Base-by-base conservation (phyloP, 1,139 yeast genomes). In the Blastobotrys malaysiensis region DNA sequence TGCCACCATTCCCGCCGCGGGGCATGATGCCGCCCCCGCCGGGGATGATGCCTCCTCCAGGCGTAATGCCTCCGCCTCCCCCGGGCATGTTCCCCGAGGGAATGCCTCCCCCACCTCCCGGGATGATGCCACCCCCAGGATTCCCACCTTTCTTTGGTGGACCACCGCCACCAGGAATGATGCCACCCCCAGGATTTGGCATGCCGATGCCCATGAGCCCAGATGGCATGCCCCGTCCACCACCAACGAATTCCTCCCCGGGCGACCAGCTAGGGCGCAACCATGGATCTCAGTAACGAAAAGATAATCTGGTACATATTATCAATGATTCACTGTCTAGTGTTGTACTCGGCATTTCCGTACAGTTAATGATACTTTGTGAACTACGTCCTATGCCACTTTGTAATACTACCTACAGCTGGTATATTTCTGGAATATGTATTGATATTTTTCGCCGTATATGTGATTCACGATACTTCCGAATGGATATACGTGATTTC, bases 41-140 rank as follows among this genome's bases (percentile, higher is more conserved):
- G 5, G 39, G 39, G n/a, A 31, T 31, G 39, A 31, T 31, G 39
- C 39, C 39, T 31, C 39, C 39, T 31, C 47, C 49, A 20, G 39
- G 39, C 39, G 39, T 31, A 16, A 31, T 31, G 39, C 57, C 56
- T 13, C 55, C 53, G 24, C 57, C 55, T 26, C 63, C 63, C 9
- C 62, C 62, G 6, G 61, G 61, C 18, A 55, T 59, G 57, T 56
- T 56, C 16, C 39, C 39, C 7, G 39, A 31, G 39, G 39, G 39
- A 6, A 31, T 31, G 39, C 39, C 39, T 3, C 39, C 39, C n/a
- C 39, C 39, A 3, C 39, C 39, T 2, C 39, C 39, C 5, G 39
- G 39, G 3, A 31, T 31, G 39, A 31, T 31, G 39, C 39, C 39
- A 11, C 39, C 39, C 1, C 39, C 39, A 16, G 39, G 39, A 3